These are phyloP conservation scores for Mayamaea pseudoterrestris DNA, from an alignment of 108 stramenopile genomes.

Conservation along the genomic window DNA sequence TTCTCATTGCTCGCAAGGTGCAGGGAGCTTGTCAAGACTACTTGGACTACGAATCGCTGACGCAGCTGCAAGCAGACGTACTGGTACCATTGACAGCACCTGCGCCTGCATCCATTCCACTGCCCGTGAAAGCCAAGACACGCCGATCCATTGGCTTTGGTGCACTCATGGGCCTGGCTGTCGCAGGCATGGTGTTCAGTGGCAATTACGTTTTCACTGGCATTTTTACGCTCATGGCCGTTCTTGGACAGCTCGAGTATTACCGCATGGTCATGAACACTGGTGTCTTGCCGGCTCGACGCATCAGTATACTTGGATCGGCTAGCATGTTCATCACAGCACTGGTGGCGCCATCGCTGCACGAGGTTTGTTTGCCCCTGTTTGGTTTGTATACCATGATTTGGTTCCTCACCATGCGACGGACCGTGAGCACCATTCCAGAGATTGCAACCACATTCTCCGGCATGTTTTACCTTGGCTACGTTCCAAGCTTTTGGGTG, in stretches of 20 bases:
- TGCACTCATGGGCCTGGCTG: slow-evolving; percentile 68
- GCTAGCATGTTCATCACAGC: slow-evolving; percentile 81
- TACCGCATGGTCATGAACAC: slow-evolving; percentile 92
- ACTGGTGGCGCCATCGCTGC: slow-evolving; percentile 60
- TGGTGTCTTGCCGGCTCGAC: slow-evolving; percentile 86
- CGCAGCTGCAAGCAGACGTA: not conserved
- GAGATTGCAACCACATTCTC: slow-evolving; percentile 95
- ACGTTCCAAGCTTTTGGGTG: slow-evolving; percentile 92
- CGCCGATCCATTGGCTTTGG: slow-evolving; percentile 70
- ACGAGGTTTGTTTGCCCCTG: slow-evolving; percentile 70
- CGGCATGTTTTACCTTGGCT: slow-evolving; percentile 95
- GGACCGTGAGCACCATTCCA: slow-evolving; percentile 56
- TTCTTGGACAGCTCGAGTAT: slow-evolving; percentile 86
- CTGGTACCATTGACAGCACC: not conserved
- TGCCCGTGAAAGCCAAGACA: slow-evolving; percentile 12
- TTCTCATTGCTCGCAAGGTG: slow-evolving; percentile 10
- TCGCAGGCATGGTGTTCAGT: slow-evolving; percentile 87
- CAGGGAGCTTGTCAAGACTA: slow-evolving; percentile 18
- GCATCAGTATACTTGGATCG: slow-evolving; percentile 78
- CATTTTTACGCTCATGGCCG: slow-evolving; percentile 82
- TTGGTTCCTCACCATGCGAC: slow-evolving; percentile 84
- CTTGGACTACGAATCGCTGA: slow-evolving; percentile 2
- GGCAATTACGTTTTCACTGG: slow-evolving; percentile 86
- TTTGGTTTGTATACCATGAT: slow-evolving; percentile 76
- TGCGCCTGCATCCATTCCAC: not conserved